Base-by-base conservation (phyloP, 805 yeast species). In the Candida odintsovae region DNA sequence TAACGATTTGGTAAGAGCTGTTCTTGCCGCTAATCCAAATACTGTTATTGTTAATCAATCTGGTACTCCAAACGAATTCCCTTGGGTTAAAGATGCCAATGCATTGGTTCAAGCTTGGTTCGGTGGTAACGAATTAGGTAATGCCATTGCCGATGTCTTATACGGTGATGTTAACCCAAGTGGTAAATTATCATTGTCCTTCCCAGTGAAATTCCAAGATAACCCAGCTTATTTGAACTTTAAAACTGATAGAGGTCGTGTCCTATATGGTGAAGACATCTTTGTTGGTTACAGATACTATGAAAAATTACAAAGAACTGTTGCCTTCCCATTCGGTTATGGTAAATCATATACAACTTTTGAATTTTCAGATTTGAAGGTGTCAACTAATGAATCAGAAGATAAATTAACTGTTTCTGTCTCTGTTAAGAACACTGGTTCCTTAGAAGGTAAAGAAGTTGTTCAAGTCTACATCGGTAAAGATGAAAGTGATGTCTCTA, bases 211-310 rank as follows among this genome's bases (percentile, higher is more conserved):
- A 50, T 53, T 69, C 41, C 70, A 75, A 53, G 83, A 80, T 61
- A 78, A 75, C 51, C 85, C 86, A 12, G 71, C 83, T 0, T 80
- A 59, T 61, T 62, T 77, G 55, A 77, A 72, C 63, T 78, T 66
- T 65, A 65, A 66, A 26, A 66, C 80, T 10, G 74, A 73, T 55
- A 70, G 70, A 56, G 84, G 85, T 39, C 64, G 73, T 44, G 77
- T 73, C 28, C 55, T 75, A 46, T 82, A 82, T 54, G 85, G 86
- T 48, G 88, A 82, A 60, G 85, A 80, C 56, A 75, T 82, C 40
- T 81, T 70, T 59, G 77, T 81, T 44, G 87, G 86, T 19, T 80
- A 82, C 67, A 67, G 79, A 49, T 78, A 65, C 65, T 82, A 77
- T 61, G 86, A 82, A 55, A 75, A 75, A 61, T 58, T 66, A 33